Base-by-base conservation (phyloP, 129 eudicot species). In the Pseudognaphalium luteoalbum region DNA sequence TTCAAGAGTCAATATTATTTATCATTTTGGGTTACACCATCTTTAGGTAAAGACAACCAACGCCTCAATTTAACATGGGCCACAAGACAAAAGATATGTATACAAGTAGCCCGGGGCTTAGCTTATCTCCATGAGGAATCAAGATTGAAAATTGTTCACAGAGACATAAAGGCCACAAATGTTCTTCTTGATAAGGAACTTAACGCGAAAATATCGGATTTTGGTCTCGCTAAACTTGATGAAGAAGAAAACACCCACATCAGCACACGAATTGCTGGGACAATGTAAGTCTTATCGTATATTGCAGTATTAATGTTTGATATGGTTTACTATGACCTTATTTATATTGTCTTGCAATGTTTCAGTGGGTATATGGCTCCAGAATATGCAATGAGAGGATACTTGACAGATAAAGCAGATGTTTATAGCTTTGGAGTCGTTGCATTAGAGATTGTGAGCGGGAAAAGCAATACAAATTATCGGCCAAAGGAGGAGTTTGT, bases 371-470 rank as follows among this genome's bases (percentile, higher is more conserved):
- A 82, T 64, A 81, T 81, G 85, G 85, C 85, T 76, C 85, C 85
- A 0, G 85, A 81, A 66, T 81, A 81, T n/a, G 85, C 85, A 17
- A 81, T 81, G 81, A 81, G 85, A 71, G 85, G 85, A 28, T 77
- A 81, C 57, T 81, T 81, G 74, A 81, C 85, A 10, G 81, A 81
- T 72, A 81, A 81, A 81, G 85, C 85, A 65, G 90, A 89, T 78
- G 91, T 89, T 39, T 89, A 86, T 70, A 89, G 95, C 81, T 89
- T 89, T 42, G 95, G 95, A 70, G 74, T 89, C 2, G 85, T 81
- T 66, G 77, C 87, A 44, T 67, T 85, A 74, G 72, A 73, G 79
- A 81, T 81, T 6, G 81, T 81, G 54, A 81, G 85, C 34, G 85
- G 85, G 70, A 70, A 88, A 85, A 82, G 83, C 68, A 89, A 84